Base-by-base conservation (phyloP, 2,329 filamentous ascomycete genomes). In the Westerdykella sp. region DNA sequence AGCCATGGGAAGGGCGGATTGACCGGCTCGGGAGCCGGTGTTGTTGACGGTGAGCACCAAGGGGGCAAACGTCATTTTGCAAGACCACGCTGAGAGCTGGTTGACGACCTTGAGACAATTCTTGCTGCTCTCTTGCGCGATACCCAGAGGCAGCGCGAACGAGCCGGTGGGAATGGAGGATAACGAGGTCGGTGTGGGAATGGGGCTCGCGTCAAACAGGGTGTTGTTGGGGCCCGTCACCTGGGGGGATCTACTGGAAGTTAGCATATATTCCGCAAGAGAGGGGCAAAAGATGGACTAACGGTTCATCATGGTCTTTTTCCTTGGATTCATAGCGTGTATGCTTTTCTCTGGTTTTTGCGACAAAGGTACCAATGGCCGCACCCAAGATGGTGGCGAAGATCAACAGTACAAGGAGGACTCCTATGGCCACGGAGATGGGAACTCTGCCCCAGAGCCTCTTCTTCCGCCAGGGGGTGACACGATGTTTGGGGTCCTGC, bases 301-400 rank as follows among this genome's bases (percentile, higher is more conserved):
- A 66, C 61, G 61, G 54, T 44, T 59, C 51, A 7, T 62, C 55
- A 16, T 52, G 48, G 28, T 43, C 39, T 15, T 52, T 44, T 14
- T 47, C 45, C 10, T 44, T 41, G n/a, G 50, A 22, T 2, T 44
- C 43, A 39, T 53, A 30, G 18, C 55, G 45, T 10, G 50, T 36
- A 23, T 47, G 39, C 13, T 56, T 44, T 31, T 50, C 41, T 13
- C 51, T 54, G 13, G 54, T 49, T 31, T 72, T 74, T 12, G 72
- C 73, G 40, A 78, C 56, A 18, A 78, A 65, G 31, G 74, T 75
- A 4, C 77, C 77, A 53, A 79, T 72, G 5, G 74, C 71, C 42
- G 73, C 75, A 40, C 76, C 77, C 35, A 78, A 66, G 22, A 74
- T 67, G 25, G 70, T 69, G 34, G 72, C 73, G 34, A 66, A 59